Base-by-base conservation (phyloP, 1,284 basidiomycete species). In the Mycocalia duriaeana region DNA sequence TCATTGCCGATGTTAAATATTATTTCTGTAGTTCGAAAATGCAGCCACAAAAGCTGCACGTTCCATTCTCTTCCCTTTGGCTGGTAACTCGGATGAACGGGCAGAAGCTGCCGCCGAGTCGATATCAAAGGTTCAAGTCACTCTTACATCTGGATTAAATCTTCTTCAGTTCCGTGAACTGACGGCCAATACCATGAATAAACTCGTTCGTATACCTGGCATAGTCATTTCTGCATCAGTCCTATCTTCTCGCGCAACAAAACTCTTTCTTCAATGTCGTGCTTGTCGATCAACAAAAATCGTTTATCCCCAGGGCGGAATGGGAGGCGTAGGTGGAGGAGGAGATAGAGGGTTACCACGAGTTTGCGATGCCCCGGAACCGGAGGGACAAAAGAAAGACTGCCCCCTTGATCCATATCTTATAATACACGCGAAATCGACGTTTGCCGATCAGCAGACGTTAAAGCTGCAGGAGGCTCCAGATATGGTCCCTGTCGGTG, bases 391-490 rank as follows among this genome's bases (percentile, higher is more conserved):
- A 66, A 79, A 85, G 61, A 96, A 96, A 57, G 88, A 93, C 49
- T 99, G 96, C 62, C 93, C 94, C 0, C 70, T 97, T 46, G 96
- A 99, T 63, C 96, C 96, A 0, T 99, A 94, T 68, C 77, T 95
- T 41, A 96, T 99, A 58, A 76, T 99, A 9, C 96, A 99, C 67
- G 90, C 94, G 46, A 91, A 93, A 66, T 99, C 93, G 45, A 74
- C 79, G 3, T 99, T 99, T 64, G 88, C 95, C 23, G 96, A 99
- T 69, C 91, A 98, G 69, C 96, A 99, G 69, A 85, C 92, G 55
- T 92, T 99, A 62, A 93, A 87, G 62, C 97, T 99, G 53, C 96
- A 99, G 68, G 96, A 99, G 65, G 99, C 99, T 95, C 96, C 96
- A 1, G 96, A 99, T 69, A 83, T 95, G 13, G 94, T 96, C 6